Base-by-base conservation (phyloP, 805 yeast genomes). In the Lipomyces japonicus region DNA sequence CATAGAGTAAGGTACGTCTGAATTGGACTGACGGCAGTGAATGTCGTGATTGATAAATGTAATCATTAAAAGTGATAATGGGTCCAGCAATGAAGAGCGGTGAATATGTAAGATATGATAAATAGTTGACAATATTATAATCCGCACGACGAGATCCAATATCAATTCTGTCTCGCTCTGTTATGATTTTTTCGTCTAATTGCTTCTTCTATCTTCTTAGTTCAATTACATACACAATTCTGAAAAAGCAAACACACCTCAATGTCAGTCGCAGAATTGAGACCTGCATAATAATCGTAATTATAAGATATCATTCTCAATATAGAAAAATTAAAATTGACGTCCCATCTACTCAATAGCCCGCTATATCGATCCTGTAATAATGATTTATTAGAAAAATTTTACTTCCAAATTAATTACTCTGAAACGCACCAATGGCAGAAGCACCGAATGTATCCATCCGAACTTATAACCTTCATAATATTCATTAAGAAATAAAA, bases 1-100 rank as follows among this genome's bases (percentile, higher is more conserved):
- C 86, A 66, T 90, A 93, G 0, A 76, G 68, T 1, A 74, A 44
- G 0, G 78, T 80, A 39, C 86, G 71, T 42, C 72, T 75, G 46
- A 63, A 53, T 45, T 77, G 75, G 31, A 85, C 82, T 0, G 95
- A 77, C 0, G 84, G 75, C 16, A 84, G 69, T 16, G 79, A 74
- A 55, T 76, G 73, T 32, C 71, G 69, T 16, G 38, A 72, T 70
- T 93, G 98, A 60, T 82, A 82, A 37, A 85, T 67, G 66, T 81
- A 93, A 67, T 93, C 98, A 69, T 93, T 93, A 72, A 86, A 93
- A 0, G 97, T 86, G 37, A 93, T 64, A 16, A 93, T 81, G 22
- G 99, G 99, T 1, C 99, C 99, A 2, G 96, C 97, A 60, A 93
- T 82, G 68, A 86, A 86, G 42, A 93, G 70, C 2, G 99, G 99